Evolutionary conservation across 2,329 filamentous ascomycete species (phyloP).

Genomic region (Coniella vitis): DNA sequence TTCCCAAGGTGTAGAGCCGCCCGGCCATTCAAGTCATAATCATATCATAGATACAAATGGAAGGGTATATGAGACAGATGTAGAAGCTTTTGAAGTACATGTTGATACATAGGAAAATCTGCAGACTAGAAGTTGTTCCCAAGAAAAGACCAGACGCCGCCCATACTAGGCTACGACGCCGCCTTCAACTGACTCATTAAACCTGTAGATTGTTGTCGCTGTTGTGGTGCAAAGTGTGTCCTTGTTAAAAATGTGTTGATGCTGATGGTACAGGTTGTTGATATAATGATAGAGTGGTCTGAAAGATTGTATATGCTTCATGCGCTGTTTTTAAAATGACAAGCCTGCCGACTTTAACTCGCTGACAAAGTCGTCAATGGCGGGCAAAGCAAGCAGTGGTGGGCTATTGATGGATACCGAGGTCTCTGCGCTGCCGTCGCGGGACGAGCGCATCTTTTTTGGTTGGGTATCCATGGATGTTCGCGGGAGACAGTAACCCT

Average conservation of each 20-base stretch:
- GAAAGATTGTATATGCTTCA: no score
- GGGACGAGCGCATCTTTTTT: slow-evolving; percentile 18
- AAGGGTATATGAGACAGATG: not conserved
- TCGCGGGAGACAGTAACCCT: slow-evolving; percentile 43
- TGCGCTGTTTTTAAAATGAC: not conserved
- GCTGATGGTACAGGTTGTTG: not conserved
- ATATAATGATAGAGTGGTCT: not conserved
- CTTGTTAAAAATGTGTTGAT: not conserved
- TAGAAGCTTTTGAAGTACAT: not conserved
- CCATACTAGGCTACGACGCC: not conserved
- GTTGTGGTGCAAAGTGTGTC: not conserved
- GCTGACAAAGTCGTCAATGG: slow-evolving; percentile 33
- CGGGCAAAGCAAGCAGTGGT: slow-evolving; percentile 27
- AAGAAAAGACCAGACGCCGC: not conserved
- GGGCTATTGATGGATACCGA: slow-evolving; percentile 13
- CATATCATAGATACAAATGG: no score
- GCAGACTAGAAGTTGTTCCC: no score
- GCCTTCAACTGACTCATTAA: no score
- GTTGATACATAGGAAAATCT: not conserved
- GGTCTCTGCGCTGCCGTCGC: slow-evolving; percentile 6
- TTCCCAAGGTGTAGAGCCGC: not conserved
- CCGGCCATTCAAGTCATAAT: no score
- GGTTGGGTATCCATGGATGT: slow-evolving; percentile 19
- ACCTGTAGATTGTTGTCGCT: not conserved
- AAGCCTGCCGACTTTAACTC: slow-evolving; percentile 11